A percentile compares a stretch with the other conserved stretches of the same genome.
These are phyloP conservation scores for Perilla frutescens DNA, from an alignment of 257 asterid species.

Conservation along the genomic window DNA sequence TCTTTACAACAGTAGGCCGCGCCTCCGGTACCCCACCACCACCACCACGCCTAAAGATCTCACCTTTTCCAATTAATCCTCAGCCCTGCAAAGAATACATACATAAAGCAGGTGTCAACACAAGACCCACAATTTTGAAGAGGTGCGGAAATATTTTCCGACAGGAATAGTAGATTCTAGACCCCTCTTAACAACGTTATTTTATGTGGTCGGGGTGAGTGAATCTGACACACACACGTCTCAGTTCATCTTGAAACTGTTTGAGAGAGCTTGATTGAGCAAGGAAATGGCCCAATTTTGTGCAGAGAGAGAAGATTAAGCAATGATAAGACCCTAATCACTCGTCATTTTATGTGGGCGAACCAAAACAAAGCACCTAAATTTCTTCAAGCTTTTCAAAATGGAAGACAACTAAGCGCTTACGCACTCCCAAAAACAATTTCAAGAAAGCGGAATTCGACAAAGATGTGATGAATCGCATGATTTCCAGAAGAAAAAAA, in stretches of 20 bases:
- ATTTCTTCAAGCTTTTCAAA: slow-evolving; percentile 42
- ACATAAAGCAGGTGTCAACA: slow-evolving; percentile 26
- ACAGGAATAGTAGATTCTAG: slow-evolving; percentile 40
- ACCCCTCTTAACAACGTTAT: slow-evolving; percentile 56
- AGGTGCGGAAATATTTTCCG: slow-evolving; percentile 18
- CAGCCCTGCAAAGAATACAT: slow-evolving; percentile 44
- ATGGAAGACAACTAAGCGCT: slow-evolving; percentile 57
- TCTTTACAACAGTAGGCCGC: slow-evolving; percentile 11
- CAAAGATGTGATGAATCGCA: slow-evolving; percentile 29
- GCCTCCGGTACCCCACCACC: slow-evolving; percentile 45
- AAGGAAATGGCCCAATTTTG: slow-evolving; percentile 45
- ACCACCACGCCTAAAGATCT: slow-evolving; percentile 45
- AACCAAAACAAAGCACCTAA: slow-evolving; percentile 44
- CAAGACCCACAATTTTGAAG: slow-evolving; percentile 40
- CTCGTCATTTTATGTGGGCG: slow-evolving; percentile 89
- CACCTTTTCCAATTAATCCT: slow-evolving; percentile 42
- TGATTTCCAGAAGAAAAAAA: too few species aligned
- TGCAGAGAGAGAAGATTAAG: slow-evolving; percentile 43
- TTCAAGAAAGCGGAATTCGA: slow-evolving; percentile 39
- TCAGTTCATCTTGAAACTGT: slow-evolving; percentile 25
- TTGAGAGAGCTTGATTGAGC: slow-evolving; percentile 35
- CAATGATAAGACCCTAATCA: slow-evolving; percentile 42
- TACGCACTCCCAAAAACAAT: slow-evolving; percentile 37
- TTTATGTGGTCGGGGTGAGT: slow-evolving; percentile 57
- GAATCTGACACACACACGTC: slow-evolving; percentile 37